phyloP scores from a whole-genome alignment of 2,329 filamentous ascomycete species.

The Laburnicola sp. region DNA sequence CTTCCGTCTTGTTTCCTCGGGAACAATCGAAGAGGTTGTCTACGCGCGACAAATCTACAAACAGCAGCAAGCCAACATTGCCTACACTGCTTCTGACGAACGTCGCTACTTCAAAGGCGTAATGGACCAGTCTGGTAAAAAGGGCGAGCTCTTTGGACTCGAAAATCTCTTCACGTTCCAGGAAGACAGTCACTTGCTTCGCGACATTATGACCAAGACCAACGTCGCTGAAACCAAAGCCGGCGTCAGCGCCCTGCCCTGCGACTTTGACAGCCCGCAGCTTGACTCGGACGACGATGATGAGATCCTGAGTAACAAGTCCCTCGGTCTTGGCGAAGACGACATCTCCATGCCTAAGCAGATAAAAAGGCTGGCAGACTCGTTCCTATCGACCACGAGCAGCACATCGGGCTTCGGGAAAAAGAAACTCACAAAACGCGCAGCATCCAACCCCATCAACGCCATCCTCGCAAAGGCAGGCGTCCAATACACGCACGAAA shows the following conservation, averaged over 20 bases:
- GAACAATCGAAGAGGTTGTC: constrained; percentile 95
- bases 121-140: constrained; percentile 77
- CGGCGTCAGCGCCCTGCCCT: constrained; percentile 76
- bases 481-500: constrained; percentile 94
- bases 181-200: constrained; percentile 74
- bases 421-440: constrained; percentile 51
- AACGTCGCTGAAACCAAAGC: constrained; percentile 92
- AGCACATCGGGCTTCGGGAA: constrained; percentile 20
- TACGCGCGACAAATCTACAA: constrained; percentile 98
- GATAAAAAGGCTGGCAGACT: constrained; percentile 55
- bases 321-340: constrained; percentile 32
- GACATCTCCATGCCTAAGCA: constrained; percentile 55
- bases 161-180: constrained; percentile 84
- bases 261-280: constrained; percentile 56
- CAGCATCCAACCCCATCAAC: constrained; percentile 70
- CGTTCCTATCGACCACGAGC: constrained; percentile 28
- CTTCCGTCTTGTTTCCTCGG: constrained; percentile 84
- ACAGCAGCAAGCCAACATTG: constrained; percentile 97
- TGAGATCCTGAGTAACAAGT: constrained; percentile 32
- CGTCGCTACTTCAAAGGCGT: constrained; percentile 94
- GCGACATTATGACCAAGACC: constrained; percentile 98
- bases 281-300: constrained; percentile 32
- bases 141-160: constrained; percentile 92
- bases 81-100: constrained; percentile 89
- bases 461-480: constrained; percentile 87